A percentile compares a stretch with the other conserved stretches of the same genome.
Conservation (phyloP, 139 green algal species). For the Protoeuglena noctilucae region DNA sequence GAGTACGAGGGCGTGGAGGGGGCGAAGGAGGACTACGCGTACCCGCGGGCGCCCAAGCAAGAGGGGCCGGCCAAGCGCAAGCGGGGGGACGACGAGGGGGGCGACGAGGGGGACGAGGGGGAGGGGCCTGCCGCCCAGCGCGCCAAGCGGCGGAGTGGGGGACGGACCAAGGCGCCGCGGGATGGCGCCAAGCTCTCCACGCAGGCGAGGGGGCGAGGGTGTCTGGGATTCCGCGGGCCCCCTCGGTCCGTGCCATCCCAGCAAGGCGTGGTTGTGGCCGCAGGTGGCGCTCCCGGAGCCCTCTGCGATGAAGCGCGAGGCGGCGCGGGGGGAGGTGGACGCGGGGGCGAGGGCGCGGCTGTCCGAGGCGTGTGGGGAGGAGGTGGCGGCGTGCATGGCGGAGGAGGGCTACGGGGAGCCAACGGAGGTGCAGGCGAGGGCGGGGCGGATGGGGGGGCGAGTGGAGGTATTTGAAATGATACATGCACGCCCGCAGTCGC, state of each 20-base stretch:
- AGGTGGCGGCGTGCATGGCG: slow-evolving; percentile 31
- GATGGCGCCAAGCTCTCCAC: no score
- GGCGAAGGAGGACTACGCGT: no score
- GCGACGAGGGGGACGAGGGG: neutral
- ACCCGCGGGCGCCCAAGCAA: neutral
- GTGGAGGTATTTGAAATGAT: neutral
- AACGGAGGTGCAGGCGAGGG: slow-evolving; percentile 41
- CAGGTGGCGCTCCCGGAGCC: neutral
- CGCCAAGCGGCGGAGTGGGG: neutral
- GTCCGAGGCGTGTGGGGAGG: neutral
- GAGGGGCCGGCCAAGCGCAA: neutral
- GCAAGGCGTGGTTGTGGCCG: neutral
- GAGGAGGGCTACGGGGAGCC: slow-evolving; percentile 35
- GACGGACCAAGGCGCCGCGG: neutral
- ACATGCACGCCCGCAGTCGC: no score
- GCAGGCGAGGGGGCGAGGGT: no score
- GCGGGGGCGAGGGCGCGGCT: neutral
- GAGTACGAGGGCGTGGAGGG: slow-evolving; percentile 2
- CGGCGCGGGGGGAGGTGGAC: neutral
- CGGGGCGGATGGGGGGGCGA: neutral
- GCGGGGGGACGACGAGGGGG: neutral
- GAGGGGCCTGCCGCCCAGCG: neutral
- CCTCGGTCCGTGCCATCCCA: neutral
- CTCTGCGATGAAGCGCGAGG: neutral
- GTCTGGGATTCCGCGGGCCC: neutral